phyloP scores from a whole-genome alignment of 2,329 filamentous ascomycete genomes.

The Ophiocordyceps camponoti-floridani region DNA sequence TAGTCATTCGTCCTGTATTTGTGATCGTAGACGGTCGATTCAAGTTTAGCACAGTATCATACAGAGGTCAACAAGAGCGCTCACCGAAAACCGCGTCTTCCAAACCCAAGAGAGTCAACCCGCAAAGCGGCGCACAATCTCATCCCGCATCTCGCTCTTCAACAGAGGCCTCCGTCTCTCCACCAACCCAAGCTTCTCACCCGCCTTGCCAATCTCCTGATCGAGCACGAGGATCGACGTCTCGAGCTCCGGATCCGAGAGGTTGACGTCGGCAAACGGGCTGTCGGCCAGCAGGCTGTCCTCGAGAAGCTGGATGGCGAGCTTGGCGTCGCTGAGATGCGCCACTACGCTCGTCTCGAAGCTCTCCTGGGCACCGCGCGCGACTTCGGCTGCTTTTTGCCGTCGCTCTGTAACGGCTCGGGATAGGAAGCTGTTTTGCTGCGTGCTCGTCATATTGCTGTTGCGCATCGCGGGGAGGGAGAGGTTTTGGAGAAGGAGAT shows the following conservation, averaged over 20 bases:
- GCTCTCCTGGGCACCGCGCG: slow-evolving; percentile 25
- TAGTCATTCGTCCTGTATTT: too few species aligned
- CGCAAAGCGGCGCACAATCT: slow-evolving; percentile 20
- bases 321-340: slow-evolving; percentile 26
- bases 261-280: slow-evolving; percentile 24
- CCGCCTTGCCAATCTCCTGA: slow-evolving; percentile 24
- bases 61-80: background rate
- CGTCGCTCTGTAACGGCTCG: slow-evolving; percentile 20
- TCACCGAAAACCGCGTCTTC: background rate
- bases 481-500: slow-evolving; percentile 29
- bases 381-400: slow-evolving; percentile 24
- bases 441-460: slow-evolving; percentile 9
- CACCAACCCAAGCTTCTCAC: slow-evolving; percentile 18
- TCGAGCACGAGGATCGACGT: slow-evolving; percentile 26
- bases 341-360: slow-evolving; percentile 25
- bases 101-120: background rate
- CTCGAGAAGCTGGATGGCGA: slow-evolving; percentile 28
- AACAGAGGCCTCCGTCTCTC: slow-evolving; percentile 17
- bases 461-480: slow-evolving; percentile 21
- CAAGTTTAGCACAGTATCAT: background rate
- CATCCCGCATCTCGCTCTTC: slow-evolving; percentile 28
- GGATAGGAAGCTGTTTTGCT: slow-evolving; percentile 13
- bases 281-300: slow-evolving; percentile 36
- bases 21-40: too few species aligned
- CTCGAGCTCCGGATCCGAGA: slow-evolving; percentile 35